Base-by-base conservation (phyloP, 768 basidiomycete genomes). In the Gelatoporia subvermispora region DNA sequence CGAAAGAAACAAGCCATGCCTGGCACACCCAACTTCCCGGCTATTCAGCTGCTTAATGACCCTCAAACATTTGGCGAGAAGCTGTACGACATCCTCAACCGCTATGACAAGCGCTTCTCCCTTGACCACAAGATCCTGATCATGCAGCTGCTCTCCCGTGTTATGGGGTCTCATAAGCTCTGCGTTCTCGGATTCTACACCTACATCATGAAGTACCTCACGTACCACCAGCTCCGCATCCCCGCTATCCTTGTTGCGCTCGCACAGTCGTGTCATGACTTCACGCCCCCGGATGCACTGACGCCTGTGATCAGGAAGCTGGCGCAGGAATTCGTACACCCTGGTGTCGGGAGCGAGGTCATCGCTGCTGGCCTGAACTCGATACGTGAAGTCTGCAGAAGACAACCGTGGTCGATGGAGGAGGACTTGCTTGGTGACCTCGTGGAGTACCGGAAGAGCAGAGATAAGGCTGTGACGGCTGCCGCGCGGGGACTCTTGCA, bases 321-420 rank as follows among this genome's bases (percentile, higher is more conserved):
- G 49, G 93, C 94, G 0, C 82, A 87, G 59, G 95, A 99, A 63
- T 99, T 98, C 57, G 88, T 99, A 2, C 94, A 98, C 65, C 94
- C 95, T 0, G 96, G 96, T 41, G 96, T 98, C 2, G 91, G 91
- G 1, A 81, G 86, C 57, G 93, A 97, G 66, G 93, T 98, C 59
- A 88, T 97, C 52, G 84, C 94, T 1, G 96, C 95, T 0, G 96
- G 96, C n/a, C 71, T 99, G 54, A 99, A 99, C 65, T 80, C 91
- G 15, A 92, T 99, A 36, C 77, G 93, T 24, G 95, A 98, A 65
- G 81, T 99, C n/a, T 96, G 93, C 65, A 68, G 88, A 25, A 68
- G 95, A 35, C 96, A 99, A 63, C 92, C 95, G 3, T 94, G 93
- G 91, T 83, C 88, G 46, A 97, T 99, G 87, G 92, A 95, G 56